Conservation (phyloP, 305 asterid genomes). For the Fraxinus greggii region DNA sequence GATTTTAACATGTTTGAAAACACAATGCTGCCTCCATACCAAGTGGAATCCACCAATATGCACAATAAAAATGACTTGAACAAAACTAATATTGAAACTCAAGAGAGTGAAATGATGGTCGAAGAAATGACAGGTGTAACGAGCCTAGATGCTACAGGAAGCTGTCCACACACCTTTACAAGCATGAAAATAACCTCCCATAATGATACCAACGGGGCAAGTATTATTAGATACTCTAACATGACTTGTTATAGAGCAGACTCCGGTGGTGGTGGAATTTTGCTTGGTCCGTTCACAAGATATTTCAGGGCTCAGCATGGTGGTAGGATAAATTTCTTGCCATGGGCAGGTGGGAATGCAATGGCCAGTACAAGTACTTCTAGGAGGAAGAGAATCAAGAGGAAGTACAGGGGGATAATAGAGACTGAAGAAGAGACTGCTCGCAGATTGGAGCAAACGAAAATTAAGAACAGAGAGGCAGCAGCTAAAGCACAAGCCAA, state of each 20-base stretch:
- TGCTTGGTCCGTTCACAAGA: constrained; percentile 13
- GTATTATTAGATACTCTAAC: constrained; percentile 35
- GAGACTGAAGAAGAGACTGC: constrained; percentile 40
- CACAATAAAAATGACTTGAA: constrained; percentile 1
- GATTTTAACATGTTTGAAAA: constrained; percentile 30
- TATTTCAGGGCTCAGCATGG: background rate
- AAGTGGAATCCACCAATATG: constrained; percentile 2
- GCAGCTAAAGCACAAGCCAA: constrained; percentile 25
- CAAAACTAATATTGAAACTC: constrained; percentile 14
- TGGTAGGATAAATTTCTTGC: background rate
- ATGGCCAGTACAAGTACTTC: background rate
- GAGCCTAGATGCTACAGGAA: constrained; percentile 22
- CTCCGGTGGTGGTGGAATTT: constrained; percentile 18
- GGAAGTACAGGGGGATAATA: constrained; percentile 29
- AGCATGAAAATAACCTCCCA: constrained; percentile 1
- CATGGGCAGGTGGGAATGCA: background rate
- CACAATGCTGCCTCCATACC: constrained; percentile 21
- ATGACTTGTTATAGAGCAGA: constrained; percentile 31
- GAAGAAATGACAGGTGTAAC: constrained; percentile 25
- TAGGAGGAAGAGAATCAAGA: constrained; percentile 27
- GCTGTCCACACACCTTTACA: constrained; percentile 15
- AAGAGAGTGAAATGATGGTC: constrained; percentile 28
- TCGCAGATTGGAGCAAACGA: constrained; percentile 17
- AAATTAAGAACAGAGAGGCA: constrained; percentile 33
- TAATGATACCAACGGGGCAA: constrained; percentile 13